Base-by-base conservation (phyloP, 2,329 filamentous ascomycete genomes). In the Pseudogymnoascus sp. region DNA sequence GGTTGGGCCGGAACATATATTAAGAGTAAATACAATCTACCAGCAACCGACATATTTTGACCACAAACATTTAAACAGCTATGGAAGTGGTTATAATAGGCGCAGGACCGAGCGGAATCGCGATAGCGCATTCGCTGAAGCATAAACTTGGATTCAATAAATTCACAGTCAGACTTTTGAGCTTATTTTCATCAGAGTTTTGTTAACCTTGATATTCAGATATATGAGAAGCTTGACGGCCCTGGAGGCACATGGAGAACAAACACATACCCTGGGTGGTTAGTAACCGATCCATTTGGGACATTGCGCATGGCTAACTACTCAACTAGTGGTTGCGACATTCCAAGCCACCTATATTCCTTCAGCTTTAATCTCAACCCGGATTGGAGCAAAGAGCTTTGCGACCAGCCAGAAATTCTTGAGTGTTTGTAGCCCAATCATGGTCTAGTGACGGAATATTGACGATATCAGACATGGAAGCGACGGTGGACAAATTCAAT, bases 311-410 rank as follows among this genome's bases (percentile, higher is more conserved):
- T 25, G 14, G 21, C 43, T 62, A 67, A 49, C 21, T 28, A 1
- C 1, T 4, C 6, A 25, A 49, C 7, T 28, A 49, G 69, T 58
- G 68, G 69, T 38, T 70, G 66, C 43, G 69, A 75, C 67, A 66
- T 76, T n/a, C 67, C 70, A 11, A 72, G 71, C 0, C 75, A 77
- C 66, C 70, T 78, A 2, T 79, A 78, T 62, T 77, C 76, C 0
- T 78, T 76, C 69, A 76, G 73, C 38, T 78, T 77, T 67, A 75
- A 73, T 16, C 67, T 73, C 9, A 78, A 78, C 28, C 75, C 75
- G 0, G 64, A 76, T 52, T 78, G 76, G 75, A 72, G 72, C 9
- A 70, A 72, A 60, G 68, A 73, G 60, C 71, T 74, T 23, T 71
- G 70, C 37, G 43, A 41, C 23, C 33, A 62, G 4, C 25, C 43